Evolutionary conservation across 192 early-diverging fungal genomes (phyloP).

Genomic region (Gorgonomyces haynaldii): DNA sequence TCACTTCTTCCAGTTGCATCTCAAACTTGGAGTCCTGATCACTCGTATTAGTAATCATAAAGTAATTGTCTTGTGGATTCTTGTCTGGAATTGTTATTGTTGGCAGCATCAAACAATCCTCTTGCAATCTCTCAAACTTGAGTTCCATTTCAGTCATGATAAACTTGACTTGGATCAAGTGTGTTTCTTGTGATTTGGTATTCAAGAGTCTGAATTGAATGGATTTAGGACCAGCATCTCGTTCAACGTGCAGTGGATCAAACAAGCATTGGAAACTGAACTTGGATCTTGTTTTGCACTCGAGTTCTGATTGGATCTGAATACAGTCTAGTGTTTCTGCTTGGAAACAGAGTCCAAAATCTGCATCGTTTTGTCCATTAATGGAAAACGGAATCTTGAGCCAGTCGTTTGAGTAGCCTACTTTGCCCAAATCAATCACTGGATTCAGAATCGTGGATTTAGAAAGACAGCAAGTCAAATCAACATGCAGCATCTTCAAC

Average conservation of each 20-base stretch:
- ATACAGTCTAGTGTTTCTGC: slow-evolving; percentile 35
- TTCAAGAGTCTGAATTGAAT: too few relatives aligned
- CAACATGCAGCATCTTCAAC: too few relatives aligned
- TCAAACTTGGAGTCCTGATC: slow-evolving; percentile 72
- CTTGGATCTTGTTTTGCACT: too few relatives aligned
- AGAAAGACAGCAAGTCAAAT: too few relatives aligned
- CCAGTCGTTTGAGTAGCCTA: slow-evolving; percentile 68
- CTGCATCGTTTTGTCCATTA: slow-evolving; percentile 49
- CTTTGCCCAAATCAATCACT: slow-evolving; percentile 60
- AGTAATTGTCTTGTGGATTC: slow-evolving; percentile 67
- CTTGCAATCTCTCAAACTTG: slow-evolving; percentile 55
- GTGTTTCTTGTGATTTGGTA: too few relatives aligned
- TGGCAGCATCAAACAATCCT: slow-evolving; percentile 61
- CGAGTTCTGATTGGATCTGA: slow-evolving; percentile 21
- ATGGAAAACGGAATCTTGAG: slow-evolving; percentile 46
- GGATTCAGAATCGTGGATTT: too few relatives aligned
- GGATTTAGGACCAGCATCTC: too few relatives aligned
- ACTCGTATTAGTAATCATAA: slow-evolving; percentile 60
- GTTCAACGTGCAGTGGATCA: too few relatives aligned
- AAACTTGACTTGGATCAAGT: slow-evolving; percentile 36
- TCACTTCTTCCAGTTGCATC: slow-evolving; percentile 55
- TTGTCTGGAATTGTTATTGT: slow-evolving; percentile 53
- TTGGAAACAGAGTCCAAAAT: slow-evolving; percentile 53
- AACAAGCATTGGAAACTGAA: too few relatives aligned
- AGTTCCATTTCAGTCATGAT: slow-evolving; percentile 62